Evolutionary conservation across 257 asterid genomes (phyloP).

Genomic region (Fraxinus anomala): DNA sequence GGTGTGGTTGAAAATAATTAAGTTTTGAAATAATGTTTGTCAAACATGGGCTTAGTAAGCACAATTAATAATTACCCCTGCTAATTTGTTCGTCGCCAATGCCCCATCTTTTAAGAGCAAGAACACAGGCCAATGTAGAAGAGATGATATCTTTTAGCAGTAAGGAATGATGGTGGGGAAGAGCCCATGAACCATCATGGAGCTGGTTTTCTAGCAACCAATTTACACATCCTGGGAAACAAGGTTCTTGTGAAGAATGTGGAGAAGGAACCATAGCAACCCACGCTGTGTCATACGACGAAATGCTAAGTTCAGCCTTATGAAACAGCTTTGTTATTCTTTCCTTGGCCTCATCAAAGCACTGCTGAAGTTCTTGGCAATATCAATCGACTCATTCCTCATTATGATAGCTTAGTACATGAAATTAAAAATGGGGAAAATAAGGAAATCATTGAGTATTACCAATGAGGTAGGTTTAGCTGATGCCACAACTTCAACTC

Average conservation of each 20-base stretch:
- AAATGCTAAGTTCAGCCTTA: slow-evolving; percentile 58
- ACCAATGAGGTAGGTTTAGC: slow-evolving; percentile 35
- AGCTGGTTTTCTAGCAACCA: slow-evolving; percentile 83
- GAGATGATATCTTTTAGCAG: slow-evolving; percentile 70
- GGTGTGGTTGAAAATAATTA: no score
- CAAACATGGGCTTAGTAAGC: background rate
- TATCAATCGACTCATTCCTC: slow-evolving; percentile 17
- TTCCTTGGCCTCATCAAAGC: slow-evolving; percentile 52
- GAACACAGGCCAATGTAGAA: slow-evolving; percentile 84
- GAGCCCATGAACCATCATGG: slow-evolving; percentile 86
- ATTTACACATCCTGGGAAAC: slow-evolving; percentile 67
- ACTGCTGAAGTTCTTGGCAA: slow-evolving; percentile 36
- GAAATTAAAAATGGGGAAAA: background rate
- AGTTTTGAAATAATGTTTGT: no score
- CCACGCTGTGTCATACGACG: slow-evolving; percentile 96
- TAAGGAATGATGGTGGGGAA: slow-evolving; percentile 61
- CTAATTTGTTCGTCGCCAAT: slow-evolving; percentile 62
- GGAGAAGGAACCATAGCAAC: slow-evolving; percentile 98
- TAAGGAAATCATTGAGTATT: background rate
- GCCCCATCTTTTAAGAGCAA: slow-evolving; percentile 85
- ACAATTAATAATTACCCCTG: slow-evolving; percentile 45
- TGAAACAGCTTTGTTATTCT: slow-evolving; percentile 56
- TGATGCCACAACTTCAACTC: slow-evolving; percentile 29
- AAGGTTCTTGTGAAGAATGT: slow-evolving; percentile 53
- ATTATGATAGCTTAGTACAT: background rate